These are phyloP conservation scores for Tetracladium maxilliforme DNA, from an alignment of 2,329 filamentous ascomycete genomes.

Conservation along the genomic window DNA sequence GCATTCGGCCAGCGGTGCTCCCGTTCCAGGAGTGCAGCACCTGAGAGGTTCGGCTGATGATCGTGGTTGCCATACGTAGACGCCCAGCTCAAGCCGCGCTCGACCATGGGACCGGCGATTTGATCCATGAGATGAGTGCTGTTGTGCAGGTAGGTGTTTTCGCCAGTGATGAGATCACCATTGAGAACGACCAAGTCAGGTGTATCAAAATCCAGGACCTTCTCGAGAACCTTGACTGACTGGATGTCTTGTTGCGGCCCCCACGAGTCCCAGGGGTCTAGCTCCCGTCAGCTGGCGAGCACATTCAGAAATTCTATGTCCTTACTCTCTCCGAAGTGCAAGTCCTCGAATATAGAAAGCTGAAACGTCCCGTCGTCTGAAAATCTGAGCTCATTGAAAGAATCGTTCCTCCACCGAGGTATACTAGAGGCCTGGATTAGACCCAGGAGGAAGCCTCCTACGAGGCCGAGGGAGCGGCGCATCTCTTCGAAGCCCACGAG, in stretches of 20 bases:
- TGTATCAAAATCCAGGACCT: conserved; percentile 38
- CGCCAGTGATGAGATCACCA: conserved; percentile 57
- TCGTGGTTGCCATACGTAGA: conserved; percentile 64
- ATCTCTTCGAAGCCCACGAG: too few species aligned
- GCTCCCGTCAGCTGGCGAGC: not conserved
- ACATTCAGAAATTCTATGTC: conserved; percentile 2
- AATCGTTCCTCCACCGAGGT: too few species aligned
- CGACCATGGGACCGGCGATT: conserved; percentile 41
- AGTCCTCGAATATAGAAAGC: conserved; percentile 45
- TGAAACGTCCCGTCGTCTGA: conserved; percentile 8
- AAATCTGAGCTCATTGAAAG: too few species aligned
- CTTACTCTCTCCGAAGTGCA: conserved; percentile 51
- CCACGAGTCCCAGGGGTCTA: conserved; percentile 30
- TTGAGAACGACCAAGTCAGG: conserved; percentile 53
- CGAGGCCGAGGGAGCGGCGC: too few species aligned
- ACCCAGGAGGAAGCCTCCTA: too few species aligned
- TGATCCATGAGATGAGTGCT: conserved; percentile 41
- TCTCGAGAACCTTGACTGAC: conserved; percentile 38
- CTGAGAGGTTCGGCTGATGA: conserved; percentile 39
- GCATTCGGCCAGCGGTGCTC: conserved; percentile 19
- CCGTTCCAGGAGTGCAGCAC: conserved; percentile 20
- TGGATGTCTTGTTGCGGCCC: conserved; percentile 38
- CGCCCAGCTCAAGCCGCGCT: conserved; percentile 42
- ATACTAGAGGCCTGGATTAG: conserved; percentile 27
- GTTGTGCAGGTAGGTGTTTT: conserved; percentile 41